Evolutionary conservation across 768 basidiomycete species (phyloP), one percentile per base, ranked within the genome.

Genomic region (Rubroboletus satanas): DNA sequence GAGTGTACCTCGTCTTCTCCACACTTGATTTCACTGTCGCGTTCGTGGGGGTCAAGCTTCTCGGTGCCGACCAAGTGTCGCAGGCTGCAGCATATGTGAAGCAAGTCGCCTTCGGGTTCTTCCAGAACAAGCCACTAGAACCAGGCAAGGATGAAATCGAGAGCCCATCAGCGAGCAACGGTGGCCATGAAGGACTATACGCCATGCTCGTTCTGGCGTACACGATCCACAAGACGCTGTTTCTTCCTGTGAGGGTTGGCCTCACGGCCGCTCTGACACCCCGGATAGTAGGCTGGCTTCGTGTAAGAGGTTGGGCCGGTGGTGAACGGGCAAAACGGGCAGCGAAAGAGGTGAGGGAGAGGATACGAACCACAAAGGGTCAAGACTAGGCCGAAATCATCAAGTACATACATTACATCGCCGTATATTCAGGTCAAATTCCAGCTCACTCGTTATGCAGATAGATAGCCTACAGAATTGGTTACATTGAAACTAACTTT

Each of bases 161-260:
- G 21, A 67, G 62, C 51, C 64, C 73, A 12, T 67, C 67, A 3
- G 58, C 70, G 35, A 55, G 61, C 49, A 55, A 57, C 42, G 69
- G 70, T 2, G 81, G 85, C 2, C 79, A 84, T 8, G 88, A 90
- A 67, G 85, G 90, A 15, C 74, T 97, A 17, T 95, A 92, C 71
- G 93, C 96, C 28, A 95, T 97, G 84, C 72, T 97, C 28, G 83
- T 92, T 0, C 76, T 98, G 62, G 96, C 97, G 4, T 99, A 95
- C 72, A 88, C 90, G 18, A 83, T 99, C 49, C 97, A 99, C 81
- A 99, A 99, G 75, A 96, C 92, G 0, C 66, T 93, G 1, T 90
- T 98, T 66, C 68, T 98, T 21, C 97, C 97, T 9, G 71, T 99
- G 23, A 78, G 97, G 38, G 82, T 97, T 0, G 97, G 93, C 0